Conservation (phyloP, 306 rosid species). For the Canavalia ensiformis region DNA sequence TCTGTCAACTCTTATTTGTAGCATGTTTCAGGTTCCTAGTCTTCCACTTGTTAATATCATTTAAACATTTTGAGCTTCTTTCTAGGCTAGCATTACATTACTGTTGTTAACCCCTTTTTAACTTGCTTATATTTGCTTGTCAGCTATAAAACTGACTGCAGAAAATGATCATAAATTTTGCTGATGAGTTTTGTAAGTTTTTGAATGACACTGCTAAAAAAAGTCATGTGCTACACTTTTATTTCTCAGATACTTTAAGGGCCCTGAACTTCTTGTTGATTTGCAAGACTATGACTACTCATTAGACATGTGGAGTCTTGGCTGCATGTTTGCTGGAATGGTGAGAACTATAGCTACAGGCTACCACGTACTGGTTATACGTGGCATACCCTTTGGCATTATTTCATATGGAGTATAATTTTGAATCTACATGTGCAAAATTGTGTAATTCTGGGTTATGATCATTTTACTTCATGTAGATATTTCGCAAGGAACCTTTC, state of each 20-base stretch:
- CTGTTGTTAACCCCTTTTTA: not conserved
- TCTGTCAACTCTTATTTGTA: slow-evolving; percentile 28
- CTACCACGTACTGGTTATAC: slow-evolving; percentile 33
- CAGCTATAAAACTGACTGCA: not conserved
- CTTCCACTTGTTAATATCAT: slow-evolving; percentile 16
- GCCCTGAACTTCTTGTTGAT: slow-evolving; percentile 91
- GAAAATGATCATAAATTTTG: slow-evolving; percentile 5
- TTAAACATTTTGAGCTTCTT: slow-evolving; percentile 32
- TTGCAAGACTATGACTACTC: slow-evolving; percentile 92
- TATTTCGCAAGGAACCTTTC: slow-evolving; percentile 98
- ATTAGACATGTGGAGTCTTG: slow-evolving; percentile 99
- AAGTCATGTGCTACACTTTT: slow-evolving; percentile 34
- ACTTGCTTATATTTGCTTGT: slow-evolving; percentile 28
- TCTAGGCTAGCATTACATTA: slow-evolving; percentile 33
- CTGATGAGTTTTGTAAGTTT: slow-evolving; percentile 26
- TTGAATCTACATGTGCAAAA: not conserved
- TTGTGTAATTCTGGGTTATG: slow-evolving; percentile 31
- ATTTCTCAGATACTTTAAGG: slow-evolving; percentile 84
- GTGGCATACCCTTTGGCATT: slow-evolving; percentile 4
- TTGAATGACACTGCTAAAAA: slow-evolving; percentile 38
- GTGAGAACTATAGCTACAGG: slow-evolving; percentile 62
- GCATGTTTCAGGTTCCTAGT: slow-evolving; percentile 39
- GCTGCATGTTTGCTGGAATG: slow-evolving; percentile 99
- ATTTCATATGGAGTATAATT: slow-evolving; percentile 17
- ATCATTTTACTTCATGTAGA: slow-evolving; percentile 59